Percentiles rank a stretch among this genome's conserved stretches.
These are phyloP conservation scores for Candida ponderosae DNA, from an alignment of 805 yeast species.

Conservation along the genomic window DNA sequence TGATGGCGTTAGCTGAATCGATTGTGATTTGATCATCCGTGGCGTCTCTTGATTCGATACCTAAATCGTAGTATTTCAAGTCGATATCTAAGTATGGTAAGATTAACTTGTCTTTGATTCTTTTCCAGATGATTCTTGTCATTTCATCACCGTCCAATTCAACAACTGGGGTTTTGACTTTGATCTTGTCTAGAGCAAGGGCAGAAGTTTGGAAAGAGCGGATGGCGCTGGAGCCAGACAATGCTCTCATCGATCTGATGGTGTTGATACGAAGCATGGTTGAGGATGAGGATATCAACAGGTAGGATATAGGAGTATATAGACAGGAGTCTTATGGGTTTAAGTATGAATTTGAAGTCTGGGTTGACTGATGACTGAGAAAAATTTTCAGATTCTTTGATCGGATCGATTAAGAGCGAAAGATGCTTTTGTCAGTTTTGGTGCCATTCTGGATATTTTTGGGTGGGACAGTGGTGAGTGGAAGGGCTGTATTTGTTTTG, in stretches of 20 bases:
- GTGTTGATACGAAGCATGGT: neutral
- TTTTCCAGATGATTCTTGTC: constrained; percentile 80
- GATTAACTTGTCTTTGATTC: constrained; percentile 61
- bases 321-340: too few relatives aligned
- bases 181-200: constrained; percentile 41
- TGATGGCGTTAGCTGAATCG: constrained; percentile 73
- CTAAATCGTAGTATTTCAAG: constrained; percentile 68
- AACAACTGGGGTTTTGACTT: constrained; percentile 66
- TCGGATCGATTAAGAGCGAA: too few relatives aligned
- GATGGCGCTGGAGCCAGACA: too few relatives aligned
- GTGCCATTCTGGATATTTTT: too few relatives aligned
- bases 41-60: constrained; percentile 58
- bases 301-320: too few relatives aligned
- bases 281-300: too few relatives aligned
- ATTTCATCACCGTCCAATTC: constrained; percentile 82
- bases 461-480: too few relatives aligned
- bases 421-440: too few relatives aligned
- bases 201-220: constrained; percentile 21
- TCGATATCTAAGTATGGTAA: constrained; percentile 66
- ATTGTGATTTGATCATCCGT: constrained; percentile 69
- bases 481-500: too few relatives aligned
- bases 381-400: too few relatives aligned
- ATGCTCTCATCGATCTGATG: neutral
- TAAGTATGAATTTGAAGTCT: too few relatives aligned
- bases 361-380: too few relatives aligned